Conservation (phyloP, 2,329 filamentous ascomycete genomes). For the Fusarium azukiicola region DNA sequence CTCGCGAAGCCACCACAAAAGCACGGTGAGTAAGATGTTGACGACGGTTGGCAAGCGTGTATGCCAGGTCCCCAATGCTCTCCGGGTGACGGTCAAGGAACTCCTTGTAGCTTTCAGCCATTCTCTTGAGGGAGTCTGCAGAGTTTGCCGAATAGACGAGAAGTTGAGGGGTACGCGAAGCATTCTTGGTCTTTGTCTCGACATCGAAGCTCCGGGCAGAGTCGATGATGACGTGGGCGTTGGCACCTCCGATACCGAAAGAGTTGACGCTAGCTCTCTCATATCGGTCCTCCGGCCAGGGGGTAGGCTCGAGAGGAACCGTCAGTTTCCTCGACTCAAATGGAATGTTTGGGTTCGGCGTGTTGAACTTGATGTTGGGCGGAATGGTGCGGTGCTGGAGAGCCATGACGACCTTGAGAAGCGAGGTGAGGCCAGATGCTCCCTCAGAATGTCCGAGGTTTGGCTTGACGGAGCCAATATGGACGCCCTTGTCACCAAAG, state of each 20-base stretch:
- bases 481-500: constrained; percentile 54
- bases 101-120: constrained; percentile 44
- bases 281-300: constrained; percentile 53
- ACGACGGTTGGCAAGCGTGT: constrained; percentile 57
- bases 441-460: constrained; percentile 64
- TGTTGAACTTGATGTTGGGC: constrained; percentile 57
- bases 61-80: constrained; percentile 52
- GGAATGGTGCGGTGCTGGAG: constrained; percentile 58
- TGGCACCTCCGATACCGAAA: constrained; percentile 59
- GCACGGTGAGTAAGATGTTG: constrained; percentile 55
- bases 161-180: constrained; percentile 23
- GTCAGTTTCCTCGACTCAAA: constrained; percentile 52
- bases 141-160: constrained; percentile 46
- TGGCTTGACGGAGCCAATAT: constrained; percentile 59
- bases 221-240: constrained; percentile 60
- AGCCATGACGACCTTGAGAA: constrained; percentile 60
- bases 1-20: constrained; percentile 30
- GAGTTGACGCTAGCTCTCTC: constrained; percentile 15
- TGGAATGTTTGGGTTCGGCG: constrained; percentile 53
- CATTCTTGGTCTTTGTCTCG: background rate
- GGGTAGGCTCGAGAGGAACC: constrained; percentile 49
- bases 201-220: constrained; percentile 30
- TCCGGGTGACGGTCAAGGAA: constrained; percentile 46
- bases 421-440: constrained; percentile 52
- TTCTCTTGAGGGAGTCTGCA: constrained; percentile 21